phyloP scores from a whole-genome alignment of 257 asterid genomes.

The Pogostemon cablin region DNA sequence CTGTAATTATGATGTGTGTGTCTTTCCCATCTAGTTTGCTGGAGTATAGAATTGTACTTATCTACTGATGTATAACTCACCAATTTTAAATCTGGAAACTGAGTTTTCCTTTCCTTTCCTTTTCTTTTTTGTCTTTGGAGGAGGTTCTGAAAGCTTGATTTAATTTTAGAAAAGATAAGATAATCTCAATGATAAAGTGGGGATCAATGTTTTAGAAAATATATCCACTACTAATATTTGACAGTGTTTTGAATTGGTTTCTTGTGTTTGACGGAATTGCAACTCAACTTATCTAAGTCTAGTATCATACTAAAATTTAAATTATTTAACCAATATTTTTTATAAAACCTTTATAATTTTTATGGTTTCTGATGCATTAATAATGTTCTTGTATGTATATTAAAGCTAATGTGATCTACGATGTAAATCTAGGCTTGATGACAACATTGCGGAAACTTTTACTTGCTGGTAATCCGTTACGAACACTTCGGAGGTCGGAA shows the following conservation, averaged over 20 bases:
- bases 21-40: constrained; percentile 1
- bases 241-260: constrained; percentile 16
- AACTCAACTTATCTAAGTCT: constrained; percentile 11
- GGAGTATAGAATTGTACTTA: background rate
- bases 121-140: background rate
- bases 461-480: constrained; percentile 88
- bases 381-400: constrained; percentile 8
- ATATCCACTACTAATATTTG: constrained; percentile 13
- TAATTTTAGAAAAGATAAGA: constrained; percentile 4
- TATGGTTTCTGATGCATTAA: constrained; percentile 13
- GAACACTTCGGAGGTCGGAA: constrained; percentile 64
- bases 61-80: background rate
- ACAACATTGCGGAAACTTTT: constrained; percentile 87
- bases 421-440: constrained; percentile 71
- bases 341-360: background rate
- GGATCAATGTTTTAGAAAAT: constrained; percentile 9
- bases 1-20: constrained; percentile 17
- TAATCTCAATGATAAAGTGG: constrained; percentile 20
- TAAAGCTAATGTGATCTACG: constrained; percentile 34
- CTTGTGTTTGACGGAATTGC: background rate
- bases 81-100: constrained; percentile 17
- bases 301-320: background rate
- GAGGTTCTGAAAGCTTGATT: constrained; percentile 9
- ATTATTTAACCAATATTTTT: background rate
- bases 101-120: background rate